Conservation (phyloP, 169 alveolate species). For the Eimeria necatrix region DNA sequence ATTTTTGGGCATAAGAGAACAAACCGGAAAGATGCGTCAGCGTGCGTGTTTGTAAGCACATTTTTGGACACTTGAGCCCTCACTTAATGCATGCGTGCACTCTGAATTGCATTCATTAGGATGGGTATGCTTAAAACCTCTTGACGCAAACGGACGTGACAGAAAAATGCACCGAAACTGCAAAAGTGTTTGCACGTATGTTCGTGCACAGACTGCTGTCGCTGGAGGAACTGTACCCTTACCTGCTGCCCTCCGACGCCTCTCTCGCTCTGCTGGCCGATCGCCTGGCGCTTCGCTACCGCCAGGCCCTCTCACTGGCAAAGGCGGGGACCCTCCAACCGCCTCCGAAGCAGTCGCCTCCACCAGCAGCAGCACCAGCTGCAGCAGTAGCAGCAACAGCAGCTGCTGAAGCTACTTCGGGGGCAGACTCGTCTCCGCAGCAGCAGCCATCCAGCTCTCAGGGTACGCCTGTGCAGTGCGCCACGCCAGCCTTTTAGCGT, state of each 20-base stretch:
- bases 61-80: too few relatives aligned
- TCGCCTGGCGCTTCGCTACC: constrained; percentile 14
- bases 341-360: neutral
- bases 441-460: neutral
- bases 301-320: neutral
- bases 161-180: too few relatives aligned
- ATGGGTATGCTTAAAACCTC: too few relatives aligned
- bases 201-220: constrained; percentile 11
- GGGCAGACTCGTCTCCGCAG: neutral
- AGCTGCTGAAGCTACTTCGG: neutral
- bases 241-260: constrained; percentile 69
- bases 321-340: constrained; percentile 37
- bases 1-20: too few relatives aligned
- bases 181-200: too few relatives aligned
- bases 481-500: neutral
- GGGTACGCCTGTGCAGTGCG: neutral
- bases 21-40: too few relatives aligned
- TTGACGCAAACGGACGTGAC: too few relatives aligned
- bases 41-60: too few relatives aligned
- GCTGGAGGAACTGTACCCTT: constrained; percentile 60
- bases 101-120: too few relatives aligned
- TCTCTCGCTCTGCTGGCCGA: neutral
- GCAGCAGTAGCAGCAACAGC: neutral
- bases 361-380: constrained; percentile 2
- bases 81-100: too few relatives aligned